Evolutionary conservation across 2,329 filamentous ascomycete species (phyloP).

Genomic region (Trichophyton equinum): DNA sequence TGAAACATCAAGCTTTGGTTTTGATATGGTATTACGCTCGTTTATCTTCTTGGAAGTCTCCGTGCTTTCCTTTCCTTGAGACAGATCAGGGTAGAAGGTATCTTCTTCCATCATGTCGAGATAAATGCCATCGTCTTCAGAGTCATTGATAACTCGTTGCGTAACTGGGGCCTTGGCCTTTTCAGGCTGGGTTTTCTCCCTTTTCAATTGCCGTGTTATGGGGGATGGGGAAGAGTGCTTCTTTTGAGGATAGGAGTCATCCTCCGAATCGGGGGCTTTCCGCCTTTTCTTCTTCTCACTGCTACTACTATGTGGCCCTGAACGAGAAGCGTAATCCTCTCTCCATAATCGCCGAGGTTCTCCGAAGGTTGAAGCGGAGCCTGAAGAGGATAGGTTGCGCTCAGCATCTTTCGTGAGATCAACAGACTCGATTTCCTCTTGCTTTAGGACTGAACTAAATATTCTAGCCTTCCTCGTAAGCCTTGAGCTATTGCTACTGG

Average conservation of each 20-base stretch:
- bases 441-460: neutral
- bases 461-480: neutral
- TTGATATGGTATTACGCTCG: neutral
- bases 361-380: conserved; percentile 29
- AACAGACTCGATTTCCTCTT: conserved; percentile 32
- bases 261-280: conserved; percentile 37
- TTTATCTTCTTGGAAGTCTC: neutral
- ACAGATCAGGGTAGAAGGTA: conserved; percentile 8
- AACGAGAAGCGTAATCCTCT: conserved; percentile 31
- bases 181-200: conserved; percentile 9
- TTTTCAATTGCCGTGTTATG: conserved; percentile 6
- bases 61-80: neutral
- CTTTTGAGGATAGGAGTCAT: conserved; percentile 26
- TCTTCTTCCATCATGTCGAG: conserved; percentile 3
- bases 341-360: conserved; percentile 33
- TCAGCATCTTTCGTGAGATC: conserved; percentile 27
- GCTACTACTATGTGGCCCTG: conserved; percentile 23
- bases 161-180: neutral
- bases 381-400: conserved; percentile 26
- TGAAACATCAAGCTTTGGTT: neutral
- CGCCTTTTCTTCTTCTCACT: conserved; percentile 36
- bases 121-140: conserved; percentile 22
- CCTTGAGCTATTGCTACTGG: conserved; percentile 7
- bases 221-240: conserved; percentile 13
- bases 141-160: conserved; percentile 22